A percentile compares a stretch with the other conserved stretches of the same genome.
Evolutionary conservation across 345 rosid genomes (phyloP).

Genomic region (Excoecaria cochinchinensis): DNA sequence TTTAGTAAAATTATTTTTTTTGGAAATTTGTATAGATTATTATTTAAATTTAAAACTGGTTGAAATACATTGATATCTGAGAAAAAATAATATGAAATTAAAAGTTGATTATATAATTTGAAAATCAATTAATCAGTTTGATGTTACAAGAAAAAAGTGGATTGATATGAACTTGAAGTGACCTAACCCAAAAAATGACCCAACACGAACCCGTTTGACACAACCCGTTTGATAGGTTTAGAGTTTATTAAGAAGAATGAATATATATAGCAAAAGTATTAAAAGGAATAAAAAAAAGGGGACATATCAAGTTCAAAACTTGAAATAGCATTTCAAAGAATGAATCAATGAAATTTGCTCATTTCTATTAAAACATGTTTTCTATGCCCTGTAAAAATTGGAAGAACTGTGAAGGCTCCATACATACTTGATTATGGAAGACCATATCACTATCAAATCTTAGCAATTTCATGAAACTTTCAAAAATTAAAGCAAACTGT

Average conservation of each 20-base stretch:
- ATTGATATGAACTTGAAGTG: too few relatives aligned
- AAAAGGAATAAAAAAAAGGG: not conserved
- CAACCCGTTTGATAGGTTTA: too few relatives aligned
- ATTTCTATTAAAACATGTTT: not conserved
- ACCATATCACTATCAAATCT: not conserved
- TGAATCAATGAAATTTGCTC: not conserved
- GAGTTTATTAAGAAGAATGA: not conserved
- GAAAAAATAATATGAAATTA: too few relatives aligned
- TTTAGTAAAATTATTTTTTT: too few relatives aligned
- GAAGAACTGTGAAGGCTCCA: not conserved
- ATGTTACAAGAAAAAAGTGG: too few relatives aligned
- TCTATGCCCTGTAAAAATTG: not conserved
- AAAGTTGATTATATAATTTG: too few relatives aligned
- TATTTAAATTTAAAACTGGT: too few relatives aligned
- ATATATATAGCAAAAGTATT: not conserved
- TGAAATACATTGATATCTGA: too few relatives aligned
- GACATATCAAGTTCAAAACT: not conserved
- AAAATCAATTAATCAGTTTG: too few relatives aligned
- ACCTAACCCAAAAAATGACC: too few relatives aligned
- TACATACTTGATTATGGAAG: not conserved
- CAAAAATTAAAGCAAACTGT: not conserved
- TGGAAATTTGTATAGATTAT: too few relatives aligned
- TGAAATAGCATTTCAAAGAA: not conserved
- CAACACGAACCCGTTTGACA: too few relatives aligned
- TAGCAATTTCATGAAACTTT: not conserved